A percentile compares a stretch with the other conserved stretches of the same genome.
These are phyloP conservation scores for Agaricus sinodeliciosus DNA, from an alignment of 768 basidiomycete genomes.

Conservation along the genomic window DNA sequence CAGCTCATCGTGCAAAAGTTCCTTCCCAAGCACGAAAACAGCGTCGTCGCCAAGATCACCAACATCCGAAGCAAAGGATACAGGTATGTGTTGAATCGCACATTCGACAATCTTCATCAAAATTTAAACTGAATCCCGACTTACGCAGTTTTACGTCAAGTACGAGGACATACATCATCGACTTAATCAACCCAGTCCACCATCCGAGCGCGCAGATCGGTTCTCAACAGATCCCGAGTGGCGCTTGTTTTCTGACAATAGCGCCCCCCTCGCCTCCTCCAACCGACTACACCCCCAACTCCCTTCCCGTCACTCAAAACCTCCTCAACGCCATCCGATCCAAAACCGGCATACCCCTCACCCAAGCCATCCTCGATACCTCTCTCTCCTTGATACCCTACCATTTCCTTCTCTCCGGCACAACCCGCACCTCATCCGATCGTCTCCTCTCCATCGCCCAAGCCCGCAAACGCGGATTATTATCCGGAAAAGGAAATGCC, in stretches of 20 bases:
- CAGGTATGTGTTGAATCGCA: constrained; percentile 14
- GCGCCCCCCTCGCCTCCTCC: constrained; percentile 1
- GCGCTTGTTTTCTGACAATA: constrained; percentile 25
- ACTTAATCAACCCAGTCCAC: constrained; percentile 12
- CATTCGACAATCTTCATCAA: background rate
- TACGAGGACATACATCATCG: constrained; percentile 18
- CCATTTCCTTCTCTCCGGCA: constrained; percentile 45
- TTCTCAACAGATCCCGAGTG: background rate
- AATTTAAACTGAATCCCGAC: background rate
- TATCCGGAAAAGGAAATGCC: constrained; percentile 31
- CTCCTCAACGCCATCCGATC: constrained; percentile 36
- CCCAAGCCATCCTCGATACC: constrained; percentile 41
- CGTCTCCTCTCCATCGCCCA: constrained; percentile 30
- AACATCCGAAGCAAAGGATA: constrained; percentile 19
- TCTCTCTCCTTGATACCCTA: constrained; percentile 39
- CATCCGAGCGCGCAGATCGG: constrained; percentile 1
- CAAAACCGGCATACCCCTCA: constrained; percentile 44
- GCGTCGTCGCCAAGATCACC: constrained; percentile 10
- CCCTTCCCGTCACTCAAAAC: constrained; percentile 29
- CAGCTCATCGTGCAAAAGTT: constrained; percentile 9
- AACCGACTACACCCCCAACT: constrained; percentile 25
- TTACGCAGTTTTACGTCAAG: constrained; percentile 13
- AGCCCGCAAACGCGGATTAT: constrained; percentile 28
- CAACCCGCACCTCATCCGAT: constrained; percentile 28
- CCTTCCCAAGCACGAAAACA: constrained; percentile 6